phyloP scores from a whole-genome alignment of 352 stramenopile genomes.

The Globisporangium nunn region DNA sequence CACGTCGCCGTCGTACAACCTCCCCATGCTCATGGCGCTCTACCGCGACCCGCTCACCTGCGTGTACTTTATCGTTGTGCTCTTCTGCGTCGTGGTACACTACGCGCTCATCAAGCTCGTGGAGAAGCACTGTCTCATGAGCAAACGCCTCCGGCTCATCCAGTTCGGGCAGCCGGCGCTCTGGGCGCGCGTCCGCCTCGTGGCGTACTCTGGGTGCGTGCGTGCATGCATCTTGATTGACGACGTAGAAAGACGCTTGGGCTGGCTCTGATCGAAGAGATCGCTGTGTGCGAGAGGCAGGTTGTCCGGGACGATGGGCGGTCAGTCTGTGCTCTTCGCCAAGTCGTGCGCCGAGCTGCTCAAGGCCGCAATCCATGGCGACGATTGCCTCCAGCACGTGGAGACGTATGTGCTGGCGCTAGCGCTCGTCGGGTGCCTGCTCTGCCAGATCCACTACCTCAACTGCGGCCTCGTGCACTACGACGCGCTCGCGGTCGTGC shows the following conservation, averaged over 20 bases:
- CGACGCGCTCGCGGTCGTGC: constrained; percentile 78
- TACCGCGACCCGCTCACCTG: constrained; percentile 70
- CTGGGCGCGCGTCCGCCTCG: constrained; percentile 62
- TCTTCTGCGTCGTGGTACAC: constrained; percentile 46
- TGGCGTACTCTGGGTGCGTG: constrained; percentile 59
- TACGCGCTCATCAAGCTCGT: constrained; percentile 64
- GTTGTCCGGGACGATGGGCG: constrained; percentile 68
- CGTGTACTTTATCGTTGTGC: constrained; percentile 46
- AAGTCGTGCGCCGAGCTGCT: constrained; percentile 78
- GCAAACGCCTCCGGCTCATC: constrained; percentile 65
- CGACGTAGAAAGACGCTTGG: too few species aligned
- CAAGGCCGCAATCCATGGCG: constrained; percentile 60
- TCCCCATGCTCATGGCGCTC: constrained; percentile 69
- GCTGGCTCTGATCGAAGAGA: not conserved
- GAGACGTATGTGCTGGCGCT: constrained; percentile 61
- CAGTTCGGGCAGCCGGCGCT: constrained; percentile 52
- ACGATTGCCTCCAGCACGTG: constrained; percentile 50
- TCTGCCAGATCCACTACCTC: constrained; percentile 74
- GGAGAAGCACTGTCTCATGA: constrained; percentile 61
- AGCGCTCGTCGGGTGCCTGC: constrained; percentile 52
- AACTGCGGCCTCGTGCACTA: constrained; percentile 73
- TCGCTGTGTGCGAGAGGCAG: constrained; percentile 3
- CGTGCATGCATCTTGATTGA: too few species aligned
- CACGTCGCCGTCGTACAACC: constrained; percentile 76
- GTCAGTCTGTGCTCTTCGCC: constrained; percentile 80